Evolutionary conservation across 2,329 filamentous ascomycete species (phyloP).

Genomic region (Spiromastix sp.): DNA sequence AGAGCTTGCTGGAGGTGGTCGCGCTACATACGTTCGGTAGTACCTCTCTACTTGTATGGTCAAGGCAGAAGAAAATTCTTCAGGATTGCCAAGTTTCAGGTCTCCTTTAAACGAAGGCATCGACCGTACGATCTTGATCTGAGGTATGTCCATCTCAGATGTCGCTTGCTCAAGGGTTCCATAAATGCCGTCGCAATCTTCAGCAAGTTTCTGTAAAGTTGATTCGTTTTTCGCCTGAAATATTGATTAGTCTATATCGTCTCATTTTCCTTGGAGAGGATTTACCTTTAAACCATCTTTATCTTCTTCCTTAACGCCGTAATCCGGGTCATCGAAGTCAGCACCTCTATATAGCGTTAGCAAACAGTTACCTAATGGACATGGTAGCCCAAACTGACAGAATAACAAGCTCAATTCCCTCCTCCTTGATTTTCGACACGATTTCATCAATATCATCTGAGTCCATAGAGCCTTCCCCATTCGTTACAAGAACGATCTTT

Average conservation of each 20-base stretch:
- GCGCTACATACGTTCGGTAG: conserved; percentile 70
- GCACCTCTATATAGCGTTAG: conserved; percentile 53
- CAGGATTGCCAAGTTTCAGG: conserved; percentile 67
- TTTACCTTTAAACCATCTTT: conserved; percentile 61
- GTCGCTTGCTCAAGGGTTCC: conserved; percentile 84
- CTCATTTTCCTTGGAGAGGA: not conserved
- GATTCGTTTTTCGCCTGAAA: conserved; percentile 59
- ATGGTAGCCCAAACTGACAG: conserved; percentile 47
- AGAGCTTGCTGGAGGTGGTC: conserved; percentile 63
- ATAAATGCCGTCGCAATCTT: conserved; percentile 60
- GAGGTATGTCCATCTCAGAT: conserved; percentile 64
- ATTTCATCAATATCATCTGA: conserved; percentile 62
- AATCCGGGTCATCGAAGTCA: conserved; percentile 87
- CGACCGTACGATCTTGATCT: conserved; percentile 64
- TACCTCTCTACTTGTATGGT: conserved; percentile 84
- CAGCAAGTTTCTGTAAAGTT: conserved; percentile 53
- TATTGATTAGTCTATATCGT: not conserved
- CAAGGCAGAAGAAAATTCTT: conserved; percentile 63
- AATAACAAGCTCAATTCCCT: conserved; percentile 66
- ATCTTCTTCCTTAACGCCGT: conserved; percentile 82
- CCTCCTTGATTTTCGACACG: conserved; percentile 60
- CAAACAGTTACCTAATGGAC: not conserved
- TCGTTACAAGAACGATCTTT: conserved; percentile 75
- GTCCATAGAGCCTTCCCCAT: conserved; percentile 65
- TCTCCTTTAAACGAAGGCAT: conserved; percentile 70